phyloP scores from a whole-genome alignment of 2,329 filamentous ascomycete species.

The Aspergillus sp. region DNA sequence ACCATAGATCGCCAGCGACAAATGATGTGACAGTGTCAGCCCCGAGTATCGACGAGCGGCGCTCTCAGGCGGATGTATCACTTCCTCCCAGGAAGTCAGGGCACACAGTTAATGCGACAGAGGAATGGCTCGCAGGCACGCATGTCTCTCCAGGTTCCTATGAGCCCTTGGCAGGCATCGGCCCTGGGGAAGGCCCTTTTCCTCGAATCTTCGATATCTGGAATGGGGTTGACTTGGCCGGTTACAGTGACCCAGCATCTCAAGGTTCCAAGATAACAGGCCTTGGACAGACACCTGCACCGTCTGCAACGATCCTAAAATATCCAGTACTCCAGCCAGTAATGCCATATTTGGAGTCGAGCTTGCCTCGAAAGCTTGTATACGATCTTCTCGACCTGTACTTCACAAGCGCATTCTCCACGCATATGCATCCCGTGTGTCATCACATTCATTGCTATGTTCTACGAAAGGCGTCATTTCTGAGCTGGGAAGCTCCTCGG shows the following conservation, averaged over 20 bases:
- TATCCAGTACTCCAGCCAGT: conserved; percentile 85
- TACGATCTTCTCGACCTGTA: conserved; percentile 90
- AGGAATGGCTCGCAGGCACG: conserved; percentile 37
- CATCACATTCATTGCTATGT: conserved; percentile 88
- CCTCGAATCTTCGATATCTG: conserved; percentile 35
- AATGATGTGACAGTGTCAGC: conserved; percentile 34
- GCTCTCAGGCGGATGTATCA: conserved; percentile 25
- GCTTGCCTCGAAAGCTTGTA: conserved; percentile 76
- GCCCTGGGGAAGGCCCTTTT: conserved; percentile 30
- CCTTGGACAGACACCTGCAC: conserved; percentile 52
- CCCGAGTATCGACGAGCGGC: conserved; percentile 33
- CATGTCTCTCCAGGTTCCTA: conserved; percentile 38
- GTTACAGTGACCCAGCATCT: conserved; percentile 47
- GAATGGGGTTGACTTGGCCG: conserved; percentile 33
- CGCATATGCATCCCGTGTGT: conserved; percentile 85
- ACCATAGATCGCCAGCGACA: conserved; percentile 31
- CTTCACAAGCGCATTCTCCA: conserved; percentile 84
- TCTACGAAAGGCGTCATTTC: conserved; percentile 82
- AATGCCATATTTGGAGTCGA: conserved; percentile 74
- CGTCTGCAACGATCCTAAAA: conserved; percentile 52
- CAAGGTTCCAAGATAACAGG: conserved; percentile 59
- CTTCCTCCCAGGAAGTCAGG: conserved; percentile 23
- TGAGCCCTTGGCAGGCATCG: conserved; percentile 30
- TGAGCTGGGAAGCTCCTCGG: conserved; percentile 77
- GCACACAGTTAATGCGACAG: conserved; percentile 29